A percentile compares a stretch with the other conserved stretches of the same genome.
Evolutionary conservation across 192 early-diverging fungal species (phyloP).

Genomic region (Coemansia sp.): DNA sequence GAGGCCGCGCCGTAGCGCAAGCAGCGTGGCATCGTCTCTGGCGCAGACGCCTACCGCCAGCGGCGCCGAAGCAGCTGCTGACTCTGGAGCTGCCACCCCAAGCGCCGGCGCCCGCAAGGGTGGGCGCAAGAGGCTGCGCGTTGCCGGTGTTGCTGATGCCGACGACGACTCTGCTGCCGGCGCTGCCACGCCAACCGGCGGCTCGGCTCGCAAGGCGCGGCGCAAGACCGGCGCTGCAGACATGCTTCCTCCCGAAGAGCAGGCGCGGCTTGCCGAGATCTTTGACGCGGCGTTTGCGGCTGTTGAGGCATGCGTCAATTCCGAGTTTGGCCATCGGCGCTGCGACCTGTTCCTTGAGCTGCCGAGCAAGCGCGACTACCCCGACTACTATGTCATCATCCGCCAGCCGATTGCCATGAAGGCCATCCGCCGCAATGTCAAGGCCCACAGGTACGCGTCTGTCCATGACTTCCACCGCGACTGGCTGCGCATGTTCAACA

Average conservation of each 20-base stretch:
- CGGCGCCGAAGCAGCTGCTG: slow-evolving; percentile 5
- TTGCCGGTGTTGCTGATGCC: slow-evolving; percentile 12
- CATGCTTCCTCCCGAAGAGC: slow-evolving; percentile 34
- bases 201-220: slow-evolving; percentile 24
- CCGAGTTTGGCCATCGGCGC: slow-evolving; percentile 52
- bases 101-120: slow-evolving; percentile 1
- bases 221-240: slow-evolving; percentile 43
- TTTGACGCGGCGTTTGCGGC: slow-evolving; percentile 41
- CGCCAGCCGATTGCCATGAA: slow-evolving; percentile 86
- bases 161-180: slow-evolving; percentile 17
- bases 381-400: slow-evolving; percentile 91
- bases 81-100: slow-evolving; percentile 27
- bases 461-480: slow-evolving; percentile 72
- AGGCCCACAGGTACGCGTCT: slow-evolving; percentile 65
- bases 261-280: slow-evolving; percentile 25
- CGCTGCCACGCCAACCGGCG: slow-evolving; percentile 11
- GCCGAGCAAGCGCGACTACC: slow-evolving; percentile 71
- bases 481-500: slow-evolving; percentile 85
- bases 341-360: slow-evolving; percentile 80
- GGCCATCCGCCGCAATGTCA: slow-evolving; percentile 77
- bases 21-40: slow-evolving; percentile 10
- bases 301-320: slow-evolving; percentile 32
- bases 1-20: slow-evolving; percentile 14
- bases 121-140: slow-evolving; percentile 28
- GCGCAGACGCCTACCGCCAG: slow-evolving; percentile 14